Evolutionary conservation across 164 flowering plant species (phyloP).

Genomic region (Kalanchoe fedtschenkoi): DNA sequence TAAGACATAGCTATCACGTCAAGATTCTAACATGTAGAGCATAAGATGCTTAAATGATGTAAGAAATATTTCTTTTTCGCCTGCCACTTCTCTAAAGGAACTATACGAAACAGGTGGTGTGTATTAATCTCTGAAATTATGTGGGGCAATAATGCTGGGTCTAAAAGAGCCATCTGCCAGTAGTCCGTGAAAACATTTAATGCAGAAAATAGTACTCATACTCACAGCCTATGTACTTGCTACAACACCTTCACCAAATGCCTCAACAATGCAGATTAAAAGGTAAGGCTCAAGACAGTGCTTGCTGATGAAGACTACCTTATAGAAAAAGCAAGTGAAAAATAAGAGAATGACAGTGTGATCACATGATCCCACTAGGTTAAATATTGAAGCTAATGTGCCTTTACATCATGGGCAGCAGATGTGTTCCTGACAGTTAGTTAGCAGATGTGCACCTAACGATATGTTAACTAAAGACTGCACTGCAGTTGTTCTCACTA

Average conservation of each 20-base stretch:
- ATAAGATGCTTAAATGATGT: not conserved
- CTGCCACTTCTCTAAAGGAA: not conserved
- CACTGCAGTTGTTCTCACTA: no score
- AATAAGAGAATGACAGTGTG: not conserved
- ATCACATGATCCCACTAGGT: not conserved
- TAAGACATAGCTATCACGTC: not conserved
- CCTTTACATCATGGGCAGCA: not conserved
- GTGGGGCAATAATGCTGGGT: conserved; percentile 1
- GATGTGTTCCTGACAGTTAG: not conserved
- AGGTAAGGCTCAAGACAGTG: not conserved
- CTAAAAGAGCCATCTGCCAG: not conserved
- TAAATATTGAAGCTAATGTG: not conserved
- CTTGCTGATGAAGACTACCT: not conserved
- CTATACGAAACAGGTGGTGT: not conserved
- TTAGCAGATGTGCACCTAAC: not conserved
- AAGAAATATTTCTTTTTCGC: not conserved
- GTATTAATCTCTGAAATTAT: not conserved
- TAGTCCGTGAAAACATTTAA: not conserved
- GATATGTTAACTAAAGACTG: not conserved
- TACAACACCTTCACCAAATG: not conserved
- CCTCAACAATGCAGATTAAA: not conserved
- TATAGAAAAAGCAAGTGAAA: not conserved
- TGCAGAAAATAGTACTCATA: not conserved
- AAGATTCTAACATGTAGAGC: conserved; percentile 2
- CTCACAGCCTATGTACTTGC: not conserved